Conservation (phyloP, 2,329 filamentous ascomycete genomes). For the Paraphaeosphaeria sporulosa region DNA sequence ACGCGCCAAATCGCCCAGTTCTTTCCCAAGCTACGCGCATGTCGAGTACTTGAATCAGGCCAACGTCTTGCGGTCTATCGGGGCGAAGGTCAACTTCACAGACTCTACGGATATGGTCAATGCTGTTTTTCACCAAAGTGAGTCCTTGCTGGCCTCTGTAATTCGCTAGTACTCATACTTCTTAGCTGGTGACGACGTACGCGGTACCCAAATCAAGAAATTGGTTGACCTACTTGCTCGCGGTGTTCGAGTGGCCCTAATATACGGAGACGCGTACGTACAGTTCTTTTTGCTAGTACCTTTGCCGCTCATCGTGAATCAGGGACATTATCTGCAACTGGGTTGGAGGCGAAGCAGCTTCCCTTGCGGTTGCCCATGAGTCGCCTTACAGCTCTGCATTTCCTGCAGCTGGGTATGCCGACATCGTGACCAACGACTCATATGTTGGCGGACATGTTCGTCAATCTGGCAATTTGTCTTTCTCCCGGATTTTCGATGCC, state of each 20-base stretch:
- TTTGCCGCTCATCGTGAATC: neutral
- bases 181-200: constrained; percentile 55
- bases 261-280: constrained; percentile 67
- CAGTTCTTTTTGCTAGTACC: neutral
- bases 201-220: constrained; percentile 50
- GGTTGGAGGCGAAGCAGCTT: constrained; percentile 77
- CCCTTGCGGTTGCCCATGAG: constrained; percentile 60
- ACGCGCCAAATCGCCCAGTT: constrained; percentile 44
- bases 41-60: constrained; percentile 60
- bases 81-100: constrained; percentile 60
- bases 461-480: constrained; percentile 73
- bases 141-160: constrained; percentile 8
- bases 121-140: constrained; percentile 47
- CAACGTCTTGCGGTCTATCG: constrained; percentile 58
- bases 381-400: constrained; percentile 63
- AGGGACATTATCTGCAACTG: constrained; percentile 64
- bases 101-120: constrained; percentile 51
- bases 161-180: constrained; percentile 16
- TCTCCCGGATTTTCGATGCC: constrained; percentile 60
- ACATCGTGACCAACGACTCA: constrained; percentile 71
- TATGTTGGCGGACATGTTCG: constrained; percentile 76
- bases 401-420: constrained; percentile 71
- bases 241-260: constrained; percentile 66
- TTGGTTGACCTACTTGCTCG: constrained; percentile 52
- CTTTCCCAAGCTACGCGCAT: constrained; percentile 54